Base-by-base conservation (phyloP, 495 filamentous ascomycete genomes). In the Podospora sp. region DNA sequence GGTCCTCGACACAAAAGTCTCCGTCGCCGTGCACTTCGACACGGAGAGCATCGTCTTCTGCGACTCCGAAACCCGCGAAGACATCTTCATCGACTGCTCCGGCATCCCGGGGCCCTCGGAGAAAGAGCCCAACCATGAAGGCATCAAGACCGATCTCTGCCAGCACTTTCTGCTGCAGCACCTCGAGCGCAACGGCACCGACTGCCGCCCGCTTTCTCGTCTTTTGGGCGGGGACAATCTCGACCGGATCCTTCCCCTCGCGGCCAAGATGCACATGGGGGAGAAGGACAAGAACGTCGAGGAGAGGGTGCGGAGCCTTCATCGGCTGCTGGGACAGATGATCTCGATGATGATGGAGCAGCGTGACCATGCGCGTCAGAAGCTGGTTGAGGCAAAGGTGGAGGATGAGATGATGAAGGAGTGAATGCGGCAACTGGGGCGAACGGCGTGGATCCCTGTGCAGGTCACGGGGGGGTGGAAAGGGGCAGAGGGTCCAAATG, bases 31-130 rank as follows among this genome's bases (percentile, higher is more conserved):
- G 0, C 40, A 26, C 16, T 25, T 25, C 11, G 60, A 62, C 60
- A 62, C 60, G 33, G 35, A 20, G 21, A 62, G 33, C 24, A 62
- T 62, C 60, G 11, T 27, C 14, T 62, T 62, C 20, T 14, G 7
- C 24, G 60, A 62, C 25, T 14, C 21, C 40, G 16, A 11, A 20
- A 49, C 60, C 35, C 1, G 1, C 35, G 36, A 25, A 22, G 24
- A 51, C 5, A 25, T 62, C 4, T 62, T n/a, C 22, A 27, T 51
- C 11, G 60, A 62, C 24, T 20, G 35, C 1, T 46, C 60, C 11
- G 60, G 36, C 2, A 14, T 62, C 26, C 14, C 57, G n/a, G 9
- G 27, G 16, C 27, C 27, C 8, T 5, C 0, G 6, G 18, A 24
- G 7, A 6, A 12, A 2, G 60, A 62, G 1, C 14, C 21, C 40